Evolutionary conservation across 108 stramenopile species (phyloP).

Genomic region (Aurantiochytrium sp.): DNA sequence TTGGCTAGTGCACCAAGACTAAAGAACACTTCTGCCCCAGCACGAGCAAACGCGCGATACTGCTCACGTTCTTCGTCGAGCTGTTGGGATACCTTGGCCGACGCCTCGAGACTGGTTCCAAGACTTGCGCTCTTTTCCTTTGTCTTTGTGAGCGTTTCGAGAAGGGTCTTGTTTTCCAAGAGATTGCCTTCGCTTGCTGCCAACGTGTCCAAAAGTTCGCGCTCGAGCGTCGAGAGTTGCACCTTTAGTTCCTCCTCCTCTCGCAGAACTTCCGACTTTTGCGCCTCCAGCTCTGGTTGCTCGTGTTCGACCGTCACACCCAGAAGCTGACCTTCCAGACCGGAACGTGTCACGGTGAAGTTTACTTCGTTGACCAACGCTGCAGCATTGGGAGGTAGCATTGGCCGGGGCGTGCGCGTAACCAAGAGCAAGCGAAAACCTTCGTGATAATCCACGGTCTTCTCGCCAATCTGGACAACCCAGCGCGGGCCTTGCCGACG

Average conservation of each 20-base stretch:
- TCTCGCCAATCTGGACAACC: conserved; percentile 44
- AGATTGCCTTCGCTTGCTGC: conserved; percentile 56
- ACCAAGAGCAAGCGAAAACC: conserved; percentile 45
- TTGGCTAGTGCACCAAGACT: conserved; percentile 26
- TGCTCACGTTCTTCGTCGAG: conserved; percentile 51
- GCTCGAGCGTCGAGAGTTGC: conserved; percentile 55
- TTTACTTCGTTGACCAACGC: conserved; percentile 49
- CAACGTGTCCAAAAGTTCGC: conserved; percentile 43
- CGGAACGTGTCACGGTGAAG: conserved; percentile 57
- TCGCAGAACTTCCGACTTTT: conserved; percentile 45
- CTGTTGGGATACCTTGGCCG: conserved; percentile 41
- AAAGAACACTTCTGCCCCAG: conserved; percentile 51
- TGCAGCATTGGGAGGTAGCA: conserved; percentile 44
- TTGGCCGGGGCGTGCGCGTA: conserved; percentile 44
- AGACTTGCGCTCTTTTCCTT: conserved; percentile 51
- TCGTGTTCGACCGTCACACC: conserved; percentile 48
- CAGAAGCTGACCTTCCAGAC: conserved; percentile 57
- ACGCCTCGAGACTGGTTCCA: conserved; percentile 32
- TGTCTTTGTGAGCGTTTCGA: conserved; percentile 47
- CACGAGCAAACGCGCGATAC: conserved; percentile 44
- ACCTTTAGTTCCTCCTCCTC: conserved; percentile 60
- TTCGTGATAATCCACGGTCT: conserved; percentile 54
- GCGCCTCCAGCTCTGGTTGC: conserved; percentile 55
- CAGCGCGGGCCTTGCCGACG: conserved; percentile 42
- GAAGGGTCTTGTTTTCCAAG: conserved; percentile 52